These are phyloP conservation scores for Phanerodontia chrysosporium DNA, from an alignment of 768 basidiomycete species.

Conservation along the genomic window DNA sequence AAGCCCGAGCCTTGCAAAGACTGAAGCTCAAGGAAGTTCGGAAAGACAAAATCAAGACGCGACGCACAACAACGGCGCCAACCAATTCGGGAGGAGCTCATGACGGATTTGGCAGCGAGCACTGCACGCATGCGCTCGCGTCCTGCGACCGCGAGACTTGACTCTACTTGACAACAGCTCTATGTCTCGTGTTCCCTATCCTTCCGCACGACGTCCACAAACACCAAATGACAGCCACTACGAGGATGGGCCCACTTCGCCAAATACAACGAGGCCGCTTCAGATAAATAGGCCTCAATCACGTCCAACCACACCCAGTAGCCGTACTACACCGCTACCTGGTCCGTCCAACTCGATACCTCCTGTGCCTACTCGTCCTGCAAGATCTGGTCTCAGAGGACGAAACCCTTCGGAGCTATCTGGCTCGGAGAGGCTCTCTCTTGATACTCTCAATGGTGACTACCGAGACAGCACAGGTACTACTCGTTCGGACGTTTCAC, in stretches of 20 bases:
- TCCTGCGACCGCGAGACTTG: neutral
- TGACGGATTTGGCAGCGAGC: neutral
- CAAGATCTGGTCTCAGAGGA: slow-evolving; percentile 61
- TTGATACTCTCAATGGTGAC: slow-evolving; percentile 36
- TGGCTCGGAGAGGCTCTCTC: slow-evolving; percentile 44
- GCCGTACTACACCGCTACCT: slow-evolving; percentile 23
- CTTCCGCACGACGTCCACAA: slow-evolving; percentile 43
- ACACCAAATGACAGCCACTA: slow-evolving; percentile 36
- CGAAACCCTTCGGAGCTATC: slow-evolving; percentile 51
- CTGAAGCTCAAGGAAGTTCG: too few relatives aligned
- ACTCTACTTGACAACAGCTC: neutral
- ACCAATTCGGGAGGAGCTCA: neutral
- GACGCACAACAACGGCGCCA: neutral
- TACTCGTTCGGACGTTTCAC: slow-evolving; percentile 38
- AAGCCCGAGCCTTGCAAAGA: too few relatives aligned
- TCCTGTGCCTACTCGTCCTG: slow-evolving; percentile 57
- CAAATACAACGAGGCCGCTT: slow-evolving; percentile 45
- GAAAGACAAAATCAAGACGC: too few relatives aligned
- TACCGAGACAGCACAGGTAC: slow-evolving; percentile 46
- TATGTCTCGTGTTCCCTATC: slow-evolving; percentile 62
- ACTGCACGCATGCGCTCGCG: neutral
- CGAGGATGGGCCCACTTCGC: slow-evolving; percentile 32
- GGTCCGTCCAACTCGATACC: slow-evolving; percentile 36
- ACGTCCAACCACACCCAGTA: slow-evolving; percentile 50
- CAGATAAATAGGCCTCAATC: slow-evolving; percentile 57